A percentile compares a stretch with the other conserved stretches of the same genome.
These are phyloP conservation scores for Lachnellula occidentalis DNA, from an alignment of 2,329 filamentous ascomycete species.

Conservation along the genomic window DNA sequence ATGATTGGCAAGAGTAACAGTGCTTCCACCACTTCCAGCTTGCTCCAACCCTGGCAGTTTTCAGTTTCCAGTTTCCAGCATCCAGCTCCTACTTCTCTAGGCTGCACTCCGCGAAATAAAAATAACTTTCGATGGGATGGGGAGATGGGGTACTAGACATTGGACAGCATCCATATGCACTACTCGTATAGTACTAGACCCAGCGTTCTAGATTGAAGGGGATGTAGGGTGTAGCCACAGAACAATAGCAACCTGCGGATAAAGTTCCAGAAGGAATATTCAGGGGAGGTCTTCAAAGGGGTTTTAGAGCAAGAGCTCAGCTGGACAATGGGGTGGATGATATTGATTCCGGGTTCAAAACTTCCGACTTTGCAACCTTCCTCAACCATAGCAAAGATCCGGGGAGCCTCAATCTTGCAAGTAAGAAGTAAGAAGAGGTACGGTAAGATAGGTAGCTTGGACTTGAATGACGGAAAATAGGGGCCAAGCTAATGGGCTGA, in stretches of 20 bases:
- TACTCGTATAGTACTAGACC: too few species aligned
- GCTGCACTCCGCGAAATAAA: background rate
- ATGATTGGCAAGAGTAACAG: background rate
- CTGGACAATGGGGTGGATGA: too few species aligned
- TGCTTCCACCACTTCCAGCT: background rate
- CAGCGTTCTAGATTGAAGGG: too few species aligned
- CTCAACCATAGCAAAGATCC: constrained; percentile 14
- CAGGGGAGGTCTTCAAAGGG: background rate
- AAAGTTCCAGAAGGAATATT: background rate
- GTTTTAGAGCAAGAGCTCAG: background rate
- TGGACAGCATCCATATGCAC: too few species aligned
- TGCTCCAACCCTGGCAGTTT: background rate
- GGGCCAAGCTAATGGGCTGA: too few species aligned
- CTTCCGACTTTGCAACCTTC: too few species aligned
- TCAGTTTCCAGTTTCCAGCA: constrained; percentile 4
- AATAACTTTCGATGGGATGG: background rate
- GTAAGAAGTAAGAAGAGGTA: too few species aligned
- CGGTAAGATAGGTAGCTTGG: too few species aligned
- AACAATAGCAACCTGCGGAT: background rate
- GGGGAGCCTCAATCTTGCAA: constrained; percentile 9
- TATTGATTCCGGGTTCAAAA: too few species aligned
- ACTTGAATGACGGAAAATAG: too few species aligned
- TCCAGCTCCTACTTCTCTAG: background rate
- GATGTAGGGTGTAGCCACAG: too few species aligned
- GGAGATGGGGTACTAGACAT: too few species aligned